Percentiles rank a stretch among this genome's conserved stretches.
Evolutionary conservation across 2,329 filamentous ascomycete species (phyloP).

Genomic region (Penicillium sp.): DNA sequence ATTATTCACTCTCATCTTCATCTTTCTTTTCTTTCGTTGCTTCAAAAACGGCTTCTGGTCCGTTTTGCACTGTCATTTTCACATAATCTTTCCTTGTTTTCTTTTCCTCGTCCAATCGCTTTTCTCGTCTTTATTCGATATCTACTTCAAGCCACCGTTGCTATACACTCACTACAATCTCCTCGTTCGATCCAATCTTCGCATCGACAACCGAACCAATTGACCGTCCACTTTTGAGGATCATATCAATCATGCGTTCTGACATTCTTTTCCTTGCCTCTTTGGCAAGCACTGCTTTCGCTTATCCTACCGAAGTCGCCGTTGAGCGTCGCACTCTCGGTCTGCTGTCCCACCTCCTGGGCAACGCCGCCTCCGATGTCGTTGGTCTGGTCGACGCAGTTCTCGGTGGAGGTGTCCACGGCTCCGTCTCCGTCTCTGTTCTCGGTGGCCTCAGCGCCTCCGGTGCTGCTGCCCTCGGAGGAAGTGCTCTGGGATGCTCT

Average conservation of each 20-base stretch:
- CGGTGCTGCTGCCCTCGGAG: constrained; percentile 33
- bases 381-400: constrained; percentile 18
- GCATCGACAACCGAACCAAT: not conserved
- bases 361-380: constrained; percentile 18
- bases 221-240: not conserved
- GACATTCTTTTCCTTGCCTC: constrained; percentile 28
- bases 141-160: constrained; percentile 5
- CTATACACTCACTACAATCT: constrained; percentile 16
- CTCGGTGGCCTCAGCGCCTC: constrained; percentile 28
- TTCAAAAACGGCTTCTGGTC: constrained; percentile 13
- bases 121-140: not conserved
- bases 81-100: constrained; percentile 10
- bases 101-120: constrained; percentile 2
- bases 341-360: constrained; percentile 14
- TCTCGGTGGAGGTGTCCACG: constrained; percentile 17
- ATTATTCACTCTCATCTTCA: constrained; percentile 18
- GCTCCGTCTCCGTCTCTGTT: constrained; percentile 13
- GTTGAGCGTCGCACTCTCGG: constrained; percentile 25
- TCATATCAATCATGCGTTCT: constrained; percentile 20
- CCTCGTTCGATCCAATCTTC: constrained; percentile 16
- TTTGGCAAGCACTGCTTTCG: constrained; percentile 29
- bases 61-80: constrained; percentile 17
- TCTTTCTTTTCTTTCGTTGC: constrained; percentile 30
- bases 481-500: constrained; percentile 31
- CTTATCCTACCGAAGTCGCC: constrained; percentile 24